These are phyloP conservation scores for Citrullus amarus DNA, from an alignment of 306 rosid species.

Conservation along the genomic window DNA sequence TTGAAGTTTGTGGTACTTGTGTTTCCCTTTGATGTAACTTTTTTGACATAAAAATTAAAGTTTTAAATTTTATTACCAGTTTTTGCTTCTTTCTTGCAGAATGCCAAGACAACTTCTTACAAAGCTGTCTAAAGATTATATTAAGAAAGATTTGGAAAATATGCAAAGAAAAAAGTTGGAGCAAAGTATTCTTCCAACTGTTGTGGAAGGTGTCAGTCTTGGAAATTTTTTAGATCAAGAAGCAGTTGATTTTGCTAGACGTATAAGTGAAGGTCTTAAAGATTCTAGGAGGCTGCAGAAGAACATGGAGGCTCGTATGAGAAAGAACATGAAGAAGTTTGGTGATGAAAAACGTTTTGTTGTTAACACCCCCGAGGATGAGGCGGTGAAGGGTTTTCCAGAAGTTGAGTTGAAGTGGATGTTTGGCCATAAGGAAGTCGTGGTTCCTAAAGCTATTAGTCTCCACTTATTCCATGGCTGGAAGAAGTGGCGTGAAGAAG, in stretches of 20 bases:
- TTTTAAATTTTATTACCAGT: slow-evolving; percentile 11
- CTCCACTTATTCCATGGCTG: slow-evolving; percentile 81
- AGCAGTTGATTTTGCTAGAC: slow-evolving; percentile 45
- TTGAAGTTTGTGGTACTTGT: not conserved
- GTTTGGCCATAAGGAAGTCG: slow-evolving; percentile 79
- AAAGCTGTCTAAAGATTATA: slow-evolving; percentile 52
- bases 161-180: slow-evolving; percentile 62
- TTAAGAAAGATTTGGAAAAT: slow-evolving; percentile 72
- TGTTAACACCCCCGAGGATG: slow-evolving; percentile 53
- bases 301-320: slow-evolving; percentile 42
- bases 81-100: slow-evolving; percentile 43
- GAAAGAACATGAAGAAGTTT: slow-evolving; percentile 53
- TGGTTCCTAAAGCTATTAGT: slow-evolving; percentile 65
- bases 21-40: not conserved
- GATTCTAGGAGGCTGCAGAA: slow-evolving; percentile 70
- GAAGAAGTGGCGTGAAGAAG: slow-evolving; percentile 88
- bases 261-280: slow-evolving; percentile 44
- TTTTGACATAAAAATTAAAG: not conserved
- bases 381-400: slow-evolving; percentile 79
- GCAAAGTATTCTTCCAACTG: slow-evolving; percentile 55
- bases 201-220: slow-evolving; percentile 54
- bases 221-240: slow-evolving; percentile 47
- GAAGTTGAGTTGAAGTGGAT: slow-evolving; percentile 80
- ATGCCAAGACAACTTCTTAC: slow-evolving; percentile 28
- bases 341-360: slow-evolving; percentile 55